Conservation (phyloP, 2,329 filamentous ascomycete genomes). For the Calycina marina region DNA sequence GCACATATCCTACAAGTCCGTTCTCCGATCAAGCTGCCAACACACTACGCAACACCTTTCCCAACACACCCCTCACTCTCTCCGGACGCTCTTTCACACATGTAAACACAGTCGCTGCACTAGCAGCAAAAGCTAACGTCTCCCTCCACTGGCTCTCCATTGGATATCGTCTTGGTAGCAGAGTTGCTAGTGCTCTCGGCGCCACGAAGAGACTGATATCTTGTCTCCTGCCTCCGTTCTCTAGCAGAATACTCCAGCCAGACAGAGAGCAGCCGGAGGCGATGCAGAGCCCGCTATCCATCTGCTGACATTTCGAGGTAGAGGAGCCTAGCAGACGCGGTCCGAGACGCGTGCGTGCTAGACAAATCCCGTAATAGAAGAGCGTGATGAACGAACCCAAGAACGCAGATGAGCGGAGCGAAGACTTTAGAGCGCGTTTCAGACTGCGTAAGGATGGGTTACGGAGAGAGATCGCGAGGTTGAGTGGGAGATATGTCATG, state of each 20-base stretch:
- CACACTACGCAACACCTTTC: conserved; percentile 33
- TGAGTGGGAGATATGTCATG: conserved; percentile 63
- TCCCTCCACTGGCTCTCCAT: conserved; percentile 51
- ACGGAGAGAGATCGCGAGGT: conserved; percentile 46
- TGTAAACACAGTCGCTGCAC: conserved; percentile 56
- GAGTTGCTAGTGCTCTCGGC: conserved; percentile 59
- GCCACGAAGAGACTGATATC: conserved; percentile 73
- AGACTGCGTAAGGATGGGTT: conserved; percentile 31
- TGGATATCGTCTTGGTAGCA: conserved; percentile 57
- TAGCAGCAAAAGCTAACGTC: conserved; percentile 48
- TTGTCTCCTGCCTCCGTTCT: conserved; percentile 47
- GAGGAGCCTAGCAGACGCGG: conserved; percentile 49
- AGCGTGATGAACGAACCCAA: conserved; percentile 62
- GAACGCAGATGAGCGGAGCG: conserved; percentile 60
- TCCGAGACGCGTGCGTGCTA: conserved; percentile 58
- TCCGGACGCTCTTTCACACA: conserved; percentile 45
- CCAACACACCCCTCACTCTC: conserved; percentile 54
- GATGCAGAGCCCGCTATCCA: conserved; percentile 54
- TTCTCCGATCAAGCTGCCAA: too few relatives aligned
- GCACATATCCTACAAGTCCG: too few relatives aligned
- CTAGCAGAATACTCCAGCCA: conserved; percentile 69
- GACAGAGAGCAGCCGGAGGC: conserved; percentile 59
- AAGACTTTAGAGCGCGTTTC: conserved; percentile 37
- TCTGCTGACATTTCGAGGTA: conserved; percentile 30
- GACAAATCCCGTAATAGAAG: conserved; percentile 77